A percentile compares a stretch with the other conserved stretches of the same genome.
phyloP scores from a whole-genome alignment of 2,329 filamentous ascomycete species.

The Curvularia spicifera region DNA sequence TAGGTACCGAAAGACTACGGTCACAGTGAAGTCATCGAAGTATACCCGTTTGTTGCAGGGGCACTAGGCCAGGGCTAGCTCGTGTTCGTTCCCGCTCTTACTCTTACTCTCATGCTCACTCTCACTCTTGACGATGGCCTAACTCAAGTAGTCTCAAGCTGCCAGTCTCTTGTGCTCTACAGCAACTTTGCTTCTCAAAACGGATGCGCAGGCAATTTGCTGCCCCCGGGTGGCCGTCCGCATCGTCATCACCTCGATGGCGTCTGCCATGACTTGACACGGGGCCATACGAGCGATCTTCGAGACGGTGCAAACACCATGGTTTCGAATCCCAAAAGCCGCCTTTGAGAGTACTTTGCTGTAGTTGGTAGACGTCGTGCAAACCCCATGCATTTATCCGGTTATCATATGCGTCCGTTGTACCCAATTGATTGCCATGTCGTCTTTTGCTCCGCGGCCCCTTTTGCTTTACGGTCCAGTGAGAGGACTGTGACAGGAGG shows the following conservation, averaged over 20 bases:
- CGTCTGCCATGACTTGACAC: constrained; percentile 1
- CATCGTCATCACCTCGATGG: background rate
- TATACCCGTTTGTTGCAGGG: constrained; percentile 5
- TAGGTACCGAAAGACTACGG: constrained; percentile 1
- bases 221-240: background rate
- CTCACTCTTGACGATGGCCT: background rate
- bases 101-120: background rate
- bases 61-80: constrained; percentile 5
- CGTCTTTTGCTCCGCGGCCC: constrained; percentile 13
- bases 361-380: constrained; percentile 5
- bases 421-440: constrained; percentile 5
- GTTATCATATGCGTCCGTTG: constrained; percentile 6
- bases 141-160: constrained; percentile 2
- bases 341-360: constrained; percentile 13
- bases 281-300: constrained; percentile 13
- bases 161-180: constrained; percentile 2
- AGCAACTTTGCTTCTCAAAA: constrained; percentile 1
- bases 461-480: background rate
- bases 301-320: constrained; percentile 1
- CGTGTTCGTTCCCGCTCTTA: background rate
- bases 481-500: background rate
- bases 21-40: constrained; percentile 18
- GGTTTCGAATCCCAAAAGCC: constrained; percentile 12
- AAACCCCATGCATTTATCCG: constrained; percentile 20
- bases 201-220: background rate